Evolutionary conservation across 306 rosid species (phyloP).

Genomic region (Cicer chorassanicum): DNA sequence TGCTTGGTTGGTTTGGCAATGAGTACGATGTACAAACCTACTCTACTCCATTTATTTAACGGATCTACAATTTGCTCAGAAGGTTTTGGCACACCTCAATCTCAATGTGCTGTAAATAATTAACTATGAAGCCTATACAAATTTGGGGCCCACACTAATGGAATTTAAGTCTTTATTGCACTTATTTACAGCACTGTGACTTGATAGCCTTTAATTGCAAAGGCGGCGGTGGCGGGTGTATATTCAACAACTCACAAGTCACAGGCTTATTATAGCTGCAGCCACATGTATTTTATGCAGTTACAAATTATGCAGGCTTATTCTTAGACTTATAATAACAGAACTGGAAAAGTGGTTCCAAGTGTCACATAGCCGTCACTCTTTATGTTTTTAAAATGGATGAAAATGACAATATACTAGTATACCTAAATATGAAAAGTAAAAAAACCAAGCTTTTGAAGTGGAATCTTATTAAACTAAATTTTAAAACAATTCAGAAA

Average conservation of each 20-base stretch:
- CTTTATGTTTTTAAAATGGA: background rate
- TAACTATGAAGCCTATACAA: slow-evolving; percentile 32
- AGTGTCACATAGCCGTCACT: slow-evolving; percentile 45
- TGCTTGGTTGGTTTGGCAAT: slow-evolving; percentile 37
- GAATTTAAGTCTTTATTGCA: slow-evolving; percentile 41
- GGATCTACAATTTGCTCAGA: slow-evolving; percentile 37
- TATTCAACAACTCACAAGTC: slow-evolving; percentile 42
- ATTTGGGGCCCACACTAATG: slow-evolving; percentile 44
- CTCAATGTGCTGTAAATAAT: slow-evolving; percentile 4
- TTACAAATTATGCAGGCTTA: slow-evolving; percentile 8
- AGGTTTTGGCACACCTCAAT: slow-evolving; percentile 23
- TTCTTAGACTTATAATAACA: slow-evolving; percentile 2
- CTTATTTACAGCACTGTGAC: slow-evolving; percentile 31
- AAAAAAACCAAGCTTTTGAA: background rate
- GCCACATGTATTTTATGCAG: slow-evolving; percentile 34
- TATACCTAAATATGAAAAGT: background rate
- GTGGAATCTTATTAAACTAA: background rate
- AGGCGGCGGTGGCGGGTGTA: slow-evolving; percentile 46
- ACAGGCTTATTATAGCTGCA: background rate
- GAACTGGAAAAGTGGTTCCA: slow-evolving; percentile 38
- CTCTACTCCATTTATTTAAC: slow-evolving; percentile 24
- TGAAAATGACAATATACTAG: slow-evolving; percentile 20
- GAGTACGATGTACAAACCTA: slow-evolving; percentile 34
- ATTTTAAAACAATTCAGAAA: slow-evolving; percentile 16
- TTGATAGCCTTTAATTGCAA: slow-evolving; percentile 42